A percentile compares a stretch with the other conserved stretches of the same genome.
Evolutionary conservation across 495 filamentous ascomycete genomes (phyloP).

Genomic region (Aspergillus ellipticus): DNA sequence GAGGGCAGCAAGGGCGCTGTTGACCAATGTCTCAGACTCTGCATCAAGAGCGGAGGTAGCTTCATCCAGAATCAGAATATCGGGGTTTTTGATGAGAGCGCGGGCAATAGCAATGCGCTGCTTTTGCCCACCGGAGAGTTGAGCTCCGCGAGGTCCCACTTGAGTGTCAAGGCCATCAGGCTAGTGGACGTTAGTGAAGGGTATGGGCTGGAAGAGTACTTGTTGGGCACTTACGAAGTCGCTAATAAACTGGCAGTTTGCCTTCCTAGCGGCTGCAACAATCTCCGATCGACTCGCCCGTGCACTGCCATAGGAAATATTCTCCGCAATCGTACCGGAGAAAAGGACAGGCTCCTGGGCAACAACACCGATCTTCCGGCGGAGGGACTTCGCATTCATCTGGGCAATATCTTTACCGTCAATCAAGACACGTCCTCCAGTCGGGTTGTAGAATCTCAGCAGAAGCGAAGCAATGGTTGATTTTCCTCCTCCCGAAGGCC

Average conservation of each 20-base stretch:
- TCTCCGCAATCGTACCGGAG: constrained; percentile 92
- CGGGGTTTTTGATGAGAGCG: constrained; percentile 90
- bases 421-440: constrained; percentile 71
- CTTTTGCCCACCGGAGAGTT: constrained; percentile 94
- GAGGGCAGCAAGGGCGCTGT: constrained; percentile 75
- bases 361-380: constrained; percentile 90
- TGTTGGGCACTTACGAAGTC: constrained; percentile 64
- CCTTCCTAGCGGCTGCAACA: constrained; percentile 78
- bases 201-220: background rate
- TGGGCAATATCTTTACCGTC: constrained; percentile 76
- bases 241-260: constrained; percentile 95
- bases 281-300: constrained; percentile 75
- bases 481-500: constrained; percentile 92
- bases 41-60: constrained; percentile 91
- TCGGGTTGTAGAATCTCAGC: constrained; percentile 86
- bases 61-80: constrained; percentile 95
- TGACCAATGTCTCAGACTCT: constrained; percentile 95
- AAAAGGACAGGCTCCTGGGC: constrained; percentile 95
- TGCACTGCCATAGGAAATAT: constrained; percentile 91
- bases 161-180: constrained; percentile 93
- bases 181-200: constrained; percentile 26
- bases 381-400: constrained; percentile 93
- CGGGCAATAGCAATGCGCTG: constrained; percentile 96
- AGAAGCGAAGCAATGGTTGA: constrained; percentile 87
- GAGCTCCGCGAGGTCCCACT: constrained; percentile 87